phyloP scores from a whole-genome alignment of 495 filamentous ascomycete genomes.

The Daldinia loculata region DNA sequence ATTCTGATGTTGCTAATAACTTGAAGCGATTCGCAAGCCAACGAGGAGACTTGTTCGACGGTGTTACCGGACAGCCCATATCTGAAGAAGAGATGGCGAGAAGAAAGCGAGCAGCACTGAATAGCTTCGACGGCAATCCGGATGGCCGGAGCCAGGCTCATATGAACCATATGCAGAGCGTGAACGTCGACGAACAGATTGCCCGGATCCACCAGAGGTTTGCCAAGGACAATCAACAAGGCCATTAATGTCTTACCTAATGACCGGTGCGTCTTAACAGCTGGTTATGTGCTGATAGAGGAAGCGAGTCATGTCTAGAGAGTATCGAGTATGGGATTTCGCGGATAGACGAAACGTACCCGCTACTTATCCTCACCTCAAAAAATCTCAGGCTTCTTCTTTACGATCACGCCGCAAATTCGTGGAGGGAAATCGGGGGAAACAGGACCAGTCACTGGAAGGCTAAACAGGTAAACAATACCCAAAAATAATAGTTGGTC shows the following conservation, averaged over 20 bases:
- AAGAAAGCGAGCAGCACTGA: constrained; percentile 74
- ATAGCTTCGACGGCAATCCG: constrained; percentile 71
- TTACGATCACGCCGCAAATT: neutral
- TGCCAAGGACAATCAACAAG: constrained; percentile 54
- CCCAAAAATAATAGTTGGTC: constrained; percentile 31
- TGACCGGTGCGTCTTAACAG: neutral
- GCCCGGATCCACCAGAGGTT: constrained; percentile 73
- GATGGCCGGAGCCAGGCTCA: constrained; percentile 64
- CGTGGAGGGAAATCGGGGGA: constrained; percentile 1
- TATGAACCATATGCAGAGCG: constrained; percentile 65
- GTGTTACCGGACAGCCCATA: constrained; percentile 69
- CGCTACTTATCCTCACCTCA: neutral
- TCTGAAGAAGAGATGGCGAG: constrained; percentile 78
- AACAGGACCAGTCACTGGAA: neutral
- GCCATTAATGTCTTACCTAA: constrained; percentile 11
- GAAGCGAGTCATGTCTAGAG: neutral
- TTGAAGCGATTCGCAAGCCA: constrained; percentile 96
- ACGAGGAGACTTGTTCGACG: constrained; percentile 90
- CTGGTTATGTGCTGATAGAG: constrained; percentile 8
- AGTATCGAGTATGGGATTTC: neutral
- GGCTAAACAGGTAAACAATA: constrained; percentile 40
- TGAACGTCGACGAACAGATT: constrained; percentile 79
- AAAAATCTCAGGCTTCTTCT: neutral
- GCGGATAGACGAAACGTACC: neutral
- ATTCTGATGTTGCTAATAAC: constrained; percentile 88